A percentile compares a stretch with the other conserved stretches of the same genome.
Evolutionary conservation across 352 stramenopile species (phyloP).

Genomic region (Globisporangium cylindrosporum): DNA sequence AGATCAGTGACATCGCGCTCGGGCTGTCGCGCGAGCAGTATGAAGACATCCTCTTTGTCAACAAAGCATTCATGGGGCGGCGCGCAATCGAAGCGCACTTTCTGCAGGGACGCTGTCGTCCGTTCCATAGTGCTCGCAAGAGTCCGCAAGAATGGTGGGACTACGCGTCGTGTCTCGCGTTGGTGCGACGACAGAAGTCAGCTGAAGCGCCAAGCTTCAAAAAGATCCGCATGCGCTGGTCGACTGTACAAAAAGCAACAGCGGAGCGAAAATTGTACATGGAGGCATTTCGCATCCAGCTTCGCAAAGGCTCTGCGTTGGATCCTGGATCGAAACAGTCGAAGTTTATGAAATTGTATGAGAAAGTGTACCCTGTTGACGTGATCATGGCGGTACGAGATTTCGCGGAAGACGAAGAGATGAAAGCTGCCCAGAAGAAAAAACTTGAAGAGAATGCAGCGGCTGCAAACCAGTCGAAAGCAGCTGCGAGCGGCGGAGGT

Average conservation of each 20-base stretch:
- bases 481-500: constrained; percentile 22
- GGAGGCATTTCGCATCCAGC: constrained; percentile 44
- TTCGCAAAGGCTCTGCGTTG: constrained; percentile 38
- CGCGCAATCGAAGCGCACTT: constrained; percentile 67
- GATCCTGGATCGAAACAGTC: constrained; percentile 41
- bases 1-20: constrained; percentile 44
- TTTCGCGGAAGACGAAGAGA: constrained; percentile 53
- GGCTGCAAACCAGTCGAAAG: constrained; percentile 20
- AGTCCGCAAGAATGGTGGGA: constrained; percentile 75
- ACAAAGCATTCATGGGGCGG: constrained; percentile 59
- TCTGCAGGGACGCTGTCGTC: constrained; percentile 47
- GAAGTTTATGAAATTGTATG: constrained; percentile 44
- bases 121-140: constrained; percentile 39
- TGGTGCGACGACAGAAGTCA: constrained; percentile 30
- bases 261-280: constrained; percentile 63
- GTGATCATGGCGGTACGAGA: constrained; percentile 64
- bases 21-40: constrained; percentile 74
- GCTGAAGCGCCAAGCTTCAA: neutral
- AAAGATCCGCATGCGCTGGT: constrained; percentile 42
- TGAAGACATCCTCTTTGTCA: constrained; percentile 74
- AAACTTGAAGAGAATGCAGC: constrained; percentile 28
- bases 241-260: constrained; percentile 46
- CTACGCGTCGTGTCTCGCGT: constrained; percentile 49
- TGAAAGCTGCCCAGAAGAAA: constrained; percentile 24
- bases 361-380: constrained; percentile 66